phyloP scores from a whole-genome alignment of 305 asterid genomes.

The Fraxinus albicans region DNA sequence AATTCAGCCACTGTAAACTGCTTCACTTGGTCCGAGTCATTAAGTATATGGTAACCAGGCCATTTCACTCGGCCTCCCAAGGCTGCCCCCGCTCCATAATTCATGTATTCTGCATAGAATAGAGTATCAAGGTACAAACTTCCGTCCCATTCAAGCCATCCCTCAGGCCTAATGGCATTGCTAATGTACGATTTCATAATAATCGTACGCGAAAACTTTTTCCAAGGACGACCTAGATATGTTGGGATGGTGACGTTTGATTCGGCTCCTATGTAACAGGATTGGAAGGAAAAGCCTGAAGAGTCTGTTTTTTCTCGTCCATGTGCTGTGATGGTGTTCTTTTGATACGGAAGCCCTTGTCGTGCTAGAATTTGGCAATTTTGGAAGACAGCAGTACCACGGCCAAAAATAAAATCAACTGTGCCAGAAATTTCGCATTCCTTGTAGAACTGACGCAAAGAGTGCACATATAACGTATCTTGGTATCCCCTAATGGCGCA shows the following conservation, averaged over 20 bases:
- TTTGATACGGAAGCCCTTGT: slow-evolving; percentile 42
- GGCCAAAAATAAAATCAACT: slow-evolving; percentile 66
- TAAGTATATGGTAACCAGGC: slow-evolving; percentile 54
- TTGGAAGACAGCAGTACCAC: slow-evolving; percentile 56
- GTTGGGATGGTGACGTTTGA: slow-evolving; percentile 43
- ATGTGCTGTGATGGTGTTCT: slow-evolving; percentile 72
- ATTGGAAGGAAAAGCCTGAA: slow-evolving; percentile 63
- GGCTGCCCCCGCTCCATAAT: slow-evolving; percentile 68
- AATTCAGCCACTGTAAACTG: slow-evolving; percentile 55
- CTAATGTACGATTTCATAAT: slow-evolving; percentile 58
- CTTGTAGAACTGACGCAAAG: slow-evolving; percentile 62
- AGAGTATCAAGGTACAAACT: slow-evolving; percentile 39
- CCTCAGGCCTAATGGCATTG: slow-evolving; percentile 48
- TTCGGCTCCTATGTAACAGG: slow-evolving; percentile 44
- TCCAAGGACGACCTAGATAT: slow-evolving; percentile 76
- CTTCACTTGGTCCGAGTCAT: slow-evolving; percentile 37
- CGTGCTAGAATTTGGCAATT: slow-evolving; percentile 46
- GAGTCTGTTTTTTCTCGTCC: slow-evolving; percentile 53
- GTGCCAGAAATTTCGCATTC: slow-evolving; percentile 64
- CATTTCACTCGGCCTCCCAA: slow-evolving; percentile 51
- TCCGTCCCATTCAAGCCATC: slow-evolving; percentile 64
- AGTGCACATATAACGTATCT: slow-evolving; percentile 62
- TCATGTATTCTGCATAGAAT: slow-evolving; percentile 62
- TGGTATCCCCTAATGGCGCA: slow-evolving; percentile 57
- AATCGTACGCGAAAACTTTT: slow-evolving; percentile 51